Percentiles rank a stretch among this genome's conserved stretches.
Evolutionary conservation across 164 flowering plant genomes (phyloP).

Genomic region (Vitis amurensis): DNA sequence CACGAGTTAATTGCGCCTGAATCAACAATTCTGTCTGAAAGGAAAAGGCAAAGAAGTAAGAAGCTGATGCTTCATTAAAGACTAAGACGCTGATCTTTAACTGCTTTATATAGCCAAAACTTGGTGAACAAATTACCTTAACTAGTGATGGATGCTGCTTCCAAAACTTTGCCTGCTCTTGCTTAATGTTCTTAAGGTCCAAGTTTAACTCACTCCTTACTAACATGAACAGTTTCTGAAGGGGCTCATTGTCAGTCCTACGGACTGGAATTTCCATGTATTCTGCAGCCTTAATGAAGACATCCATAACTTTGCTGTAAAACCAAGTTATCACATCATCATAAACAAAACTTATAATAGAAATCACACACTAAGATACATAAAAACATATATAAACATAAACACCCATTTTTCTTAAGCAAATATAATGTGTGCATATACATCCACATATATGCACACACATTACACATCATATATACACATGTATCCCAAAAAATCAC

Average conservation of each 20-base stretch:
- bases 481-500: too few relatives aligned
- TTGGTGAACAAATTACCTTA: slow-evolving; percentile 46
- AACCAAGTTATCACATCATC: slow-evolving; percentile 1
- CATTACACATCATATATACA: too few relatives aligned
- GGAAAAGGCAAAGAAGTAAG: slow-evolving; percentile 12
- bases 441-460: too few relatives aligned
- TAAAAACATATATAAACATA: too few relatives aligned
- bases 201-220: slow-evolving; percentile 92
- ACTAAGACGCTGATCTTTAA: neutral
- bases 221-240: slow-evolving; percentile 76
- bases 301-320: slow-evolving; percentile 96
- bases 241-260: slow-evolving; percentile 86
- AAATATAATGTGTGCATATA: too few relatives aligned
- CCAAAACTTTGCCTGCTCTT: slow-evolving; percentile 98
- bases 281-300: slow-evolving; percentile 92
- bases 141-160: slow-evolving; percentile 91
- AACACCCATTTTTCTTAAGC: too few relatives aligned
- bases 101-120: neutral
- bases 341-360: too few relatives aligned
- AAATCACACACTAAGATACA: too few relatives aligned
- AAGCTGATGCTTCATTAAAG: neutral
- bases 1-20: slow-evolving; percentile 89
- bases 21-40: slow-evolving; percentile 88
- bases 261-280: slow-evolving; percentile 94
- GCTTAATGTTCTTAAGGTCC: slow-evolving; percentile 86